Conservation (phyloP, 192 early-diverging fungal genomes). For the Cetraspora pellucida region DNA sequence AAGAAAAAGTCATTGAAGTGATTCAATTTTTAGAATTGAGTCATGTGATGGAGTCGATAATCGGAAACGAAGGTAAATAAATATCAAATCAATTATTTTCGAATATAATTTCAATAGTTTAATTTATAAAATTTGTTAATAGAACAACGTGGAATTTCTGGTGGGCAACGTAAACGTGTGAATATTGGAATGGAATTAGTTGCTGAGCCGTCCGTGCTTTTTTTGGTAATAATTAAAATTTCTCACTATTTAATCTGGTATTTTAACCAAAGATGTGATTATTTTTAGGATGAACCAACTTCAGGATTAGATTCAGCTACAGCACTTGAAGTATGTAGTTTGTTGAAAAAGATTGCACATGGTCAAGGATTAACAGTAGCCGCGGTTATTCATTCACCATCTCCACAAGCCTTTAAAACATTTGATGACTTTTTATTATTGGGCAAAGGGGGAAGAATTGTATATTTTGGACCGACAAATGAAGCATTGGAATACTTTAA, state of each 20-base stretch:
- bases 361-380: conserved; percentile 64
- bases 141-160: conserved; percentile 66
- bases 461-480: conserved; percentile 63
- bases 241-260: neutral
- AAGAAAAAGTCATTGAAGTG: conserved; percentile 59
- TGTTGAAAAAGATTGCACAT: conserved; percentile 62
- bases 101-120: too few relatives aligned
- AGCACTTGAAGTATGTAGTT: conserved; percentile 60
- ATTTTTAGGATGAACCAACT: conserved; percentile 66
- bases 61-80: conserved; percentile 54
- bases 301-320: conserved; percentile 71
- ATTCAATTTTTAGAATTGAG: conserved; percentile 59
- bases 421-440: conserved; percentile 75
- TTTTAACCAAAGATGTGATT: too few relatives aligned
- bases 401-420: conserved; percentile 62
- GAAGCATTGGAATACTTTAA: conserved; percentile 55
- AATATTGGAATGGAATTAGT: conserved; percentile 78
- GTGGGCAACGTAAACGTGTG: conserved; percentile 75
- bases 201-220: conserved; percentile 60
- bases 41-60: conserved; percentile 52
- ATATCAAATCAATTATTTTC: neutral
- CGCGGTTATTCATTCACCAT: conserved; percentile 76
- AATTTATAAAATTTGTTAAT: neutral
- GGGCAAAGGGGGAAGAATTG: conserved; percentile 68
- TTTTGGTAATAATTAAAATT: conserved; percentile 37